Evolutionary conservation across 768 basidiomycete species (phyloP).

Genomic region (Kwoniella mangroviensis): DNA sequence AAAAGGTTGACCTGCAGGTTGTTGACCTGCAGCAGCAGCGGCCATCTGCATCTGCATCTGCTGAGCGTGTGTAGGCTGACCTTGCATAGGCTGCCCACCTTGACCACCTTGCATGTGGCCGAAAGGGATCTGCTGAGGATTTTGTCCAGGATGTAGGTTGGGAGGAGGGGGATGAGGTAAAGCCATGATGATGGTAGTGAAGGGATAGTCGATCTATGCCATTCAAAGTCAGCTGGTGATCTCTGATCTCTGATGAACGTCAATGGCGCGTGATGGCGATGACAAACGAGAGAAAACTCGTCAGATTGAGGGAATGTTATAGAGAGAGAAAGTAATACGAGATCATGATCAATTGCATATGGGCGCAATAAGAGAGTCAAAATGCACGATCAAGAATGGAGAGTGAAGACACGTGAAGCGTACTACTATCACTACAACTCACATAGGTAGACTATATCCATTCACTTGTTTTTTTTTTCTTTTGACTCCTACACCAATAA

Average conservation of each 20-base stretch:
- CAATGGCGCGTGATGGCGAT: not conserved
- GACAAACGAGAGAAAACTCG: not conserved
- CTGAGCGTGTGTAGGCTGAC: conserved; percentile 28
- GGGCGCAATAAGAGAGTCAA: not conserved
- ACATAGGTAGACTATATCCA: not conserved
- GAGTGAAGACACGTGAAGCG: not conserved
- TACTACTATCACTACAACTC: not conserved
- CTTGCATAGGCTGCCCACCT: conserved; percentile 25
- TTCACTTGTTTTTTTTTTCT: not conserved
- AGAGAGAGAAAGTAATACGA: not conserved
- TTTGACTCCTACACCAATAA: conserved; percentile 1
- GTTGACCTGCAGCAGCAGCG: conserved; percentile 15
- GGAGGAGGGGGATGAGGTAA: conserved; percentile 38
- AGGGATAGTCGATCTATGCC: conserved; percentile 6
- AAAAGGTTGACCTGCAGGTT: conserved; percentile 24
- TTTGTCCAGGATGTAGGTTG: conserved; percentile 22
- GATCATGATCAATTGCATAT: not conserved
- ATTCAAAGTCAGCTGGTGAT: conserved; percentile 8
- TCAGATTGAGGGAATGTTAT: not conserved
- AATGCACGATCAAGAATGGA: not conserved
- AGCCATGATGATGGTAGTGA: conserved; percentile 29
- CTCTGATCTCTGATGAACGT: not conserved
- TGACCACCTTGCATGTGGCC: conserved; percentile 33
- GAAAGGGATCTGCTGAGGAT: conserved; percentile 16
- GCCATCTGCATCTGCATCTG: conserved; percentile 35